phyloP scores from a whole-genome alignment of 225 moss, liverwort and hornwort species.

The Pseudisothecium myosuroides region DNA sequence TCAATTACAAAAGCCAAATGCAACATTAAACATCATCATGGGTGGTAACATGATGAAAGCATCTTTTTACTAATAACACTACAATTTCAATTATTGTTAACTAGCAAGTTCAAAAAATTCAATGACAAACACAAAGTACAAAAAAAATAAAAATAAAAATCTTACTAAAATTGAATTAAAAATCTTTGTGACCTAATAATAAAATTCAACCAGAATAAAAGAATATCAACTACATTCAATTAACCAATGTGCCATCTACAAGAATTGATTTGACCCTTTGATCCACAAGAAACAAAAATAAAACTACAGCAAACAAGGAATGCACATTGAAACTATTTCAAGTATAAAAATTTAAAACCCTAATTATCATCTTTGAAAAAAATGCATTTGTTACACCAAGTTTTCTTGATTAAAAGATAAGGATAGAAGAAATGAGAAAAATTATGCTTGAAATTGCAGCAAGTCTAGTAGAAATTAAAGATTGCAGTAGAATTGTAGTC shows the following conservation, averaged over 20 bases:
- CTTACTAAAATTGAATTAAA: neutral
- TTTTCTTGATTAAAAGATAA: neutral
- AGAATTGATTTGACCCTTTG: neutral
- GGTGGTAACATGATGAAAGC: neutral
- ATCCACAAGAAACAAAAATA: neutral
- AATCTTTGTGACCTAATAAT: rapidly evolving
- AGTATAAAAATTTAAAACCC: neutral
- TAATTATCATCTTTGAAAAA: neutral
- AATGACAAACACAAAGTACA: neutral
- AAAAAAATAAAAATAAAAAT: neutral
- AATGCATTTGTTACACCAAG: too few species aligned
- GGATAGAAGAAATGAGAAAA: neutral
- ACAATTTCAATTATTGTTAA: neutral
- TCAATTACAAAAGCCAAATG: neutral
- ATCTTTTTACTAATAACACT: too few species aligned
- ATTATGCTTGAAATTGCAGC: rapidly evolving
- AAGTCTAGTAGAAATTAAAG: neutral
- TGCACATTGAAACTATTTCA: neutral
- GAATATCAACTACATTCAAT: neutral
- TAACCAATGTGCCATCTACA: neutral
- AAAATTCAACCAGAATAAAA: neutral
- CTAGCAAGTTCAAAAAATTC: neutral
- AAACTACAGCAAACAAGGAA: neutral
- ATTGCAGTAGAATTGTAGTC: neutral
- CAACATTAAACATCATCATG: neutral